phyloP scores from a whole-genome alignment of 768 basidiomycete species.

The Termitomyces sp. region DNA sequence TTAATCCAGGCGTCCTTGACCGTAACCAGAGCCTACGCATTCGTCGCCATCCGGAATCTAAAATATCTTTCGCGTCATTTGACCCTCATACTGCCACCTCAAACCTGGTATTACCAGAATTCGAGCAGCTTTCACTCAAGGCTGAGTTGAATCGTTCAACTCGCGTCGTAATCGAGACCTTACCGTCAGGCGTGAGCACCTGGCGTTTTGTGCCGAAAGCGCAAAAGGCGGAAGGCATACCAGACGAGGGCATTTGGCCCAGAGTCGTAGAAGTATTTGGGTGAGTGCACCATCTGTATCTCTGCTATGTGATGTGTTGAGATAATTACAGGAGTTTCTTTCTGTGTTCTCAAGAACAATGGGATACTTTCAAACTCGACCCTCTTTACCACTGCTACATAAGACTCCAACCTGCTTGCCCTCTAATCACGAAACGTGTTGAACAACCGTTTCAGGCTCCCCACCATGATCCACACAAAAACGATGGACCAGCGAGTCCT shows the following conservation, averaged over 20 bases:
- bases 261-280: constrained; percentile 62
- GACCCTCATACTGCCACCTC: constrained; percentile 62
- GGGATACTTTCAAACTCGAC: constrained; percentile 85
- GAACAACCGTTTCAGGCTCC: not conserved
- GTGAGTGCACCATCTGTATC: constrained; percentile 28
- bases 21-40: constrained; percentile 55
- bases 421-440: constrained; percentile 1
- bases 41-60: constrained; percentile 53
- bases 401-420: constrained; percentile 28
- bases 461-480: not conserved
- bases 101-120: constrained; percentile 26
- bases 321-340: constrained; percentile 34
- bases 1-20: constrained; percentile 63
- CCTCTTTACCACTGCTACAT: constrained; percentile 66
- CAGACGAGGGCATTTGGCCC: constrained; percentile 70
- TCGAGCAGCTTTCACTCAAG: constrained; percentile 37
- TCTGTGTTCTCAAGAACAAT: constrained; percentile 64
- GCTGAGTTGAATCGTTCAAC: constrained; percentile 53
- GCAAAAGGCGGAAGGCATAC: constrained; percentile 46
- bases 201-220: constrained; percentile 83
- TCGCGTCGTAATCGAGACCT: constrained; percentile 70
- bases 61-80: constrained; percentile 69
- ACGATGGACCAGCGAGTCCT: not conserved
- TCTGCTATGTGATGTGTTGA: constrained; percentile 20
- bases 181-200: constrained; percentile 45